phyloP scores from a whole-genome alignment of 805 yeast species.

The Schizosaccharomyces octosporus region DNA sequence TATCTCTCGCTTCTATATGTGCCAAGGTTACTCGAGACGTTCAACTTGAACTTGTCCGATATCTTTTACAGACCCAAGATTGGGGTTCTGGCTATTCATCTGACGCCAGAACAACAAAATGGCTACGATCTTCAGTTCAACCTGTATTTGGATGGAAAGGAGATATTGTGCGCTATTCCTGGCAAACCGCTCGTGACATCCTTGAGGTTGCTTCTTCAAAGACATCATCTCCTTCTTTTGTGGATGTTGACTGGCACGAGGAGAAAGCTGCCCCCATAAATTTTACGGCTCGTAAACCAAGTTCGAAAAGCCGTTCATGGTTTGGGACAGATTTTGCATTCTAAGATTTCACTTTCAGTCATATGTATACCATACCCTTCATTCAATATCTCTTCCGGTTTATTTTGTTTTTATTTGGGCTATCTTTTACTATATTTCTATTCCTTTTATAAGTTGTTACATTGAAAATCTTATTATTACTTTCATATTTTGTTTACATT shows the following conservation, averaged over 20 bases:
- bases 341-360: background rate
- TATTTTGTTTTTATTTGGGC: too few relatives aligned
- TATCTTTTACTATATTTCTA: too few relatives aligned
- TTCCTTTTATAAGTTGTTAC: too few relatives aligned
- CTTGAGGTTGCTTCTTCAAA: constrained; percentile 17
- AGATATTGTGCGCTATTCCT: constrained; percentile 51
- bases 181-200: constrained; percentile 78
- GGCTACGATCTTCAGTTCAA: constrained; percentile 44
- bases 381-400: too few relatives aligned
- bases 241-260: background rate
- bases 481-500: too few relatives aligned
- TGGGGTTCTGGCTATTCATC: constrained; percentile 91
- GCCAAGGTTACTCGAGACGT: constrained; percentile 90
- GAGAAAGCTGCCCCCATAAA: background rate
- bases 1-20: constrained; percentile 79
- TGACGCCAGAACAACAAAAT: constrained; percentile 62
- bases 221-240: constrained; percentile 15
- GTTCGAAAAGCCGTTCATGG: background rate
- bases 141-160: constrained; percentile 64
- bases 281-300: background rate
- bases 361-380: background rate
- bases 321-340: background rate
- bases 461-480: too few relatives aligned
- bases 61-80: constrained; percentile 9
- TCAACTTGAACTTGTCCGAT: constrained; percentile 15